Evolutionary conservation across 225 moss, liverwort and hornwort species (phyloP), one percentile per base, ranked within the genome.

Genomic region (Straminergon stramineum): DNA sequence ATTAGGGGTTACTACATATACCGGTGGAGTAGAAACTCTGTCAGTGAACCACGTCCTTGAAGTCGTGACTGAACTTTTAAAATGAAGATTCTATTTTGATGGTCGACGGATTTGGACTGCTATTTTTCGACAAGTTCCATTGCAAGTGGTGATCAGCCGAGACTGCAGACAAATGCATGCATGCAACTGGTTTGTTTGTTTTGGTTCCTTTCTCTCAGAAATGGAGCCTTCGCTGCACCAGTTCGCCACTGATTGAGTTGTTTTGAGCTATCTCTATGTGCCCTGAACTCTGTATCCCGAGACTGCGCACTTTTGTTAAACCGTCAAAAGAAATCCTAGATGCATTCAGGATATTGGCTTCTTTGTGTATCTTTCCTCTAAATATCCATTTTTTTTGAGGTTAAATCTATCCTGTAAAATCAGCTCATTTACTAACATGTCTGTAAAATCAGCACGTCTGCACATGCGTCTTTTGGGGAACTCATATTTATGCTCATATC

Each of bases 201-300:
- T 56, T 43, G 24, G 6, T 56, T 22, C 7, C 14, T 15, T 55
- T 23, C 6, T 20, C 23, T 35, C 5, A 9, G 21, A 57, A 57
- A 57, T 57, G 20, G 20, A 20, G 21, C 13, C 21, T 9, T 15
- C 17, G 21, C 15, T 37, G 58, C 28, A 58, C 27, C 22, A 22
- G 22, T 39, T 10, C 6, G 17, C 17, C 56, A 65, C 12, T 45
- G 85, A 1, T 8, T 45, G 85, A 2, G 48, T 75, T 48, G 11
- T 27, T 27, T 75, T n/a, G 27, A 7, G 5, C 21, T 16, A 12
- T 48, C 10, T 30, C 31, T 31, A 32, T 53, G 28, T 14, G 5
- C 5, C 30, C 12, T 22, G 13, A 34, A 8, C 5, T 0, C 35
- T 14, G 9, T 55, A 7, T 77, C 5, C 14, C 0, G 5, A 77